Evolutionary conservation across 192 early-diverging fungal genomes (phyloP).

Genomic region (Linnemannia schmuckeri): DNA sequence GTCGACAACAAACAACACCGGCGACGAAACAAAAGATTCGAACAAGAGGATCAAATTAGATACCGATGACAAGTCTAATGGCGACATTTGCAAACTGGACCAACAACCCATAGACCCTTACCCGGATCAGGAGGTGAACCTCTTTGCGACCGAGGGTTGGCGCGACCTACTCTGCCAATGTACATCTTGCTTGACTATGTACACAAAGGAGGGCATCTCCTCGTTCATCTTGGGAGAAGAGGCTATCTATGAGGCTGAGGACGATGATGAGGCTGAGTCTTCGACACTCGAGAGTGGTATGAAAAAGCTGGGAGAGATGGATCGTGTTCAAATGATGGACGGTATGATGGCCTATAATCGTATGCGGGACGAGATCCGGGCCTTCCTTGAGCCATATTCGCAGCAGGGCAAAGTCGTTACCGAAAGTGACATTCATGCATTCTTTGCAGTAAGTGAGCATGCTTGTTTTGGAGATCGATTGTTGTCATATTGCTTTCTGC

Average conservation of each 20-base stretch:
- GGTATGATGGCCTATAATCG: constrained; percentile 81
- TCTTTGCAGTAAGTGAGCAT: constrained; percentile 71
- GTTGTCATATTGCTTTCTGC: not conserved
- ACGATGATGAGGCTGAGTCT: constrained; percentile 77
- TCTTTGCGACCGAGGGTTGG: constrained; percentile 84
- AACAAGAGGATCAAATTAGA: constrained; percentile 36
- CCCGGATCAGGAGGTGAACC: constrained; percentile 63
- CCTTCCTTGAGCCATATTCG: constrained; percentile 78
- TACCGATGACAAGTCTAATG: not conserved
- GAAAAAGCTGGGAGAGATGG: constrained; percentile 77
- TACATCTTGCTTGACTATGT: constrained; percentile 65
- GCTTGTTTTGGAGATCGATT: not conserved
- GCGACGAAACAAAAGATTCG: constrained; percentile 4
- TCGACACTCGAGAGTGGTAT: constrained; percentile 86
- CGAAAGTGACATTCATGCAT: constrained; percentile 76
- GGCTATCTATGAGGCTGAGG: constrained; percentile 79
- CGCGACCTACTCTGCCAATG: constrained; percentile 81
- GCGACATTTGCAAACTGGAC: constrained; percentile 22
- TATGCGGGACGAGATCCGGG: constrained; percentile 76
- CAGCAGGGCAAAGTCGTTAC: constrained; percentile 82
- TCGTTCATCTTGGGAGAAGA: constrained; percentile 72
- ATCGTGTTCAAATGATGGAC: constrained; percentile 80
- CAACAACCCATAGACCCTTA: constrained; percentile 51
- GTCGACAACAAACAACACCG: not conserved
- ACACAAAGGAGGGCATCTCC: constrained; percentile 59